phyloP scores from a whole-genome alignment of 352 stramenopile genomes.

The Phytopythium montanum region DNA sequence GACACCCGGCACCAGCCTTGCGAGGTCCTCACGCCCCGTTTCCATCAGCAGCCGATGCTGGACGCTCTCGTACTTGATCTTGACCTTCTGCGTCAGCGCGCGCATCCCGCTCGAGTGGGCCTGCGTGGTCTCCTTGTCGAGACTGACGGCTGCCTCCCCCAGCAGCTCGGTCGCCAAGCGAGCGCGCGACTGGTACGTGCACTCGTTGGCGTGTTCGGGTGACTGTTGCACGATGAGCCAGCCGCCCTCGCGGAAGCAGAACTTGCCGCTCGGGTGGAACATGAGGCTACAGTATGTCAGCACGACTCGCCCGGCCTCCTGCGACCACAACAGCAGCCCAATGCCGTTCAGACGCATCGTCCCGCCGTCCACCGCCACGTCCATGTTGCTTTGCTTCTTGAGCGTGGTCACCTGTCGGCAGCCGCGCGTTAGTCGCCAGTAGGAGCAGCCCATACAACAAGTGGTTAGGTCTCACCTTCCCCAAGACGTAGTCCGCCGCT shows the following conservation, averaged over 20 bases:
- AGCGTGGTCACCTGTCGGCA: not conserved
- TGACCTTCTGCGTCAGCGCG: not conserved
- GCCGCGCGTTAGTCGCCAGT: not conserved
- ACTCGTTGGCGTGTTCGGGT: not conserved
- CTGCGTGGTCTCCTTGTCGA: not conserved
- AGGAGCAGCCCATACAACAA: not conserved
- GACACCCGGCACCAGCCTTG: not conserved
- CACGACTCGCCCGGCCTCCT: not conserved
- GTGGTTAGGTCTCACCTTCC: not conserved
- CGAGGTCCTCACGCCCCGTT: not conserved
- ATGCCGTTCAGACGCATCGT: not conserved
- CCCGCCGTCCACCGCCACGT: not conserved
- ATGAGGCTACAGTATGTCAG: not conserved
- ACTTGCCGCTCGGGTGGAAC: slow-evolving; percentile 5
- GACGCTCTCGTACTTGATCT: not conserved
- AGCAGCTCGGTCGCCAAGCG: not conserved
- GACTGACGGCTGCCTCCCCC: not conserved
- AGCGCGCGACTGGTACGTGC: not conserved
- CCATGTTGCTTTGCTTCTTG: not conserved
- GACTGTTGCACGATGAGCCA: slow-evolving; percentile 1
- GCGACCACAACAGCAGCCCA: not conserved
- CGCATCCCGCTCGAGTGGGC: not conserved
- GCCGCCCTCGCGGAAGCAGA: slow-evolving; percentile 1
- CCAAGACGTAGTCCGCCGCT: not conserved
- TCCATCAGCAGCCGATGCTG: not conserved